Conservation (phyloP, 768 basidiomycete species). For the Boletus rubropictus region DNA sequence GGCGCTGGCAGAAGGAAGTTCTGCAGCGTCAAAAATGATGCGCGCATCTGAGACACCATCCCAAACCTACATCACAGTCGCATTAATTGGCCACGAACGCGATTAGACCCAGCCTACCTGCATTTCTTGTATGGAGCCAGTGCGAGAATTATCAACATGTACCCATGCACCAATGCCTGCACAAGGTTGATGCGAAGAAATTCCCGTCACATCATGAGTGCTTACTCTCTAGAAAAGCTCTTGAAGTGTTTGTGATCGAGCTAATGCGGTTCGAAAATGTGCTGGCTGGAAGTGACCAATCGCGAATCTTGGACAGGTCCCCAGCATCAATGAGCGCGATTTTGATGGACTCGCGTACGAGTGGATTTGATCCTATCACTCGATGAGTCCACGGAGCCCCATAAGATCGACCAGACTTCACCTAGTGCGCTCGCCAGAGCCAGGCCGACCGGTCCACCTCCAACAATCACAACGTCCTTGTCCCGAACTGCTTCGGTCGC, state of each 20-base stretch:
- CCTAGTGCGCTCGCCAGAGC: conserved; percentile 84
- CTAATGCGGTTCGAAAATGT: conserved; percentile 80
- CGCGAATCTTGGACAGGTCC: conserved; percentile 59
- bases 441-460: conserved; percentile 89
- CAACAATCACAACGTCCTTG: conserved; percentile 88
- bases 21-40: conserved; percentile 60
- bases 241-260: conserved; percentile 75
- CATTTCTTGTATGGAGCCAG: conserved; percentile 77
- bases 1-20: conserved; percentile 30
- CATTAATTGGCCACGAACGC: neutral
- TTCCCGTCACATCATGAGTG: neutral
- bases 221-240: conserved; percentile 59
- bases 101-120: conserved; percentile 44
- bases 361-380: conserved; percentile 46
- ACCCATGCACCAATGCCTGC: conserved; percentile 83
- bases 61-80: conserved; percentile 61
- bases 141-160: conserved; percentile 61
- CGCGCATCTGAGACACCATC: conserved; percentile 82
- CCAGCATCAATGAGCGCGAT: conserved; percentile 80
- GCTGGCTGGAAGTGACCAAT: conserved; percentile 55
- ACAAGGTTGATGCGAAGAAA: conserved; percentile 1
- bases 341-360: conserved; percentile 46
- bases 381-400: neutral
- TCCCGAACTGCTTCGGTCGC: conserved; percentile 35
- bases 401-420: conserved; percentile 33